Percentiles rank a stretch among this genome's conserved stretches.
phyloP scores from a whole-genome alignment of 2,329 filamentous ascomycete genomes.

The Pyrenophora tritici-repentis region DNA sequence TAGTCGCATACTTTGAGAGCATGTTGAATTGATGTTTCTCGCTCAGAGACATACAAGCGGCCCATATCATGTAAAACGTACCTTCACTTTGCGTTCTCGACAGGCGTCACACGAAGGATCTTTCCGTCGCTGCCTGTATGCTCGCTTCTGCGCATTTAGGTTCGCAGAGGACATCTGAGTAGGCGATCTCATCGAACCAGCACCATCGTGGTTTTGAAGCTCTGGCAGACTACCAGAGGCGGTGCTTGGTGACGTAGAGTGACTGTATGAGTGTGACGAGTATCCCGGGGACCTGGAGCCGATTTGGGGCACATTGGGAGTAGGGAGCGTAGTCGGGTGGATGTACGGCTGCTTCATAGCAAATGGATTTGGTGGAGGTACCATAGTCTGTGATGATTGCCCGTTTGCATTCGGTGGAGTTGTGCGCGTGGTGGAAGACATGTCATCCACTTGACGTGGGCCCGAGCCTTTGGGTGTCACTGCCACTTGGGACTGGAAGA shows the following conservation, averaged over 20 bases:
- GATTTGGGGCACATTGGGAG: constrained; percentile 35
- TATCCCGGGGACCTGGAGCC: constrained; percentile 42
- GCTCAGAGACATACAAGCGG: not conserved
- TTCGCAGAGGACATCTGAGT: constrained; percentile 53
- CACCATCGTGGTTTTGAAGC: constrained; percentile 34
- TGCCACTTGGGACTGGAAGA: constrained; percentile 15
- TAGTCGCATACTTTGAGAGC: not conserved
- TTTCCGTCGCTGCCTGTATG: constrained; percentile 92
- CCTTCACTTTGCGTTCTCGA: constrained; percentile 76
- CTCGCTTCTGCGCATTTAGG: constrained; percentile 81
- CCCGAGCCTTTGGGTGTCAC: not conserved
- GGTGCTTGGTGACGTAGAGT: constrained; percentile 46
- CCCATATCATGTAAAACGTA: constrained; percentile 26
- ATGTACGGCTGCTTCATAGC: constrained; percentile 27
- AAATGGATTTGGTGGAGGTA: constrained; percentile 43
- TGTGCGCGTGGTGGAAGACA: constrained; percentile 30
- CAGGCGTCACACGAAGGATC: constrained; percentile 98
- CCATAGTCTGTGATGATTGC: constrained; percentile 40
- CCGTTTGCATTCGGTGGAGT: constrained; percentile 42
- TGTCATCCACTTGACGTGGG: constrained; percentile 14
- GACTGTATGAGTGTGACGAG: constrained; percentile 36
- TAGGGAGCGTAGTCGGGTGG: constrained; percentile 34
- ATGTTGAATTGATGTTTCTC: not conserved
- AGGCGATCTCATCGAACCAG: constrained; percentile 49
- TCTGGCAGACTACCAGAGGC: constrained; percentile 41